Percentiles rank a stretch among this genome's conserved stretches.
Evolutionary conservation across 352 stramenopile genomes (phyloP).

Genomic region (Phytopythium sindhum): DNA sequence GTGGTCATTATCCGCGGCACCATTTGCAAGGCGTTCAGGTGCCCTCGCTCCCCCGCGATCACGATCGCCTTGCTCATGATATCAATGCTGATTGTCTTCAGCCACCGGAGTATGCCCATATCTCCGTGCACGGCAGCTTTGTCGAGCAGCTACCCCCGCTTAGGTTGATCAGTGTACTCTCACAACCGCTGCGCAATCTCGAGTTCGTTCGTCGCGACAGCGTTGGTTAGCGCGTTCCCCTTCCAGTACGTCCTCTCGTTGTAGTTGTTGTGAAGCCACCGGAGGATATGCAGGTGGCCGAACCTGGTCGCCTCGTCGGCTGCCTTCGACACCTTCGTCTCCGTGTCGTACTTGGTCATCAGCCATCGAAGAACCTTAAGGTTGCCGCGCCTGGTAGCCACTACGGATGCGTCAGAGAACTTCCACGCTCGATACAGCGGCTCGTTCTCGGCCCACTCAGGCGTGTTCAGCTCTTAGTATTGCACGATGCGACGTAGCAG

Average conservation of each 20-base stretch:
- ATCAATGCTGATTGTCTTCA: conserved; percentile 25
- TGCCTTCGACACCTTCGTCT: conserved; percentile 1
- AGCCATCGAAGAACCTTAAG: conserved; percentile 9
- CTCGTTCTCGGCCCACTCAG: conserved; percentile 1
- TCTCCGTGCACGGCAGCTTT: conserved; percentile 29
- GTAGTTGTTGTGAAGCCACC: conserved; percentile 7
- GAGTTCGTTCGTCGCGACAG: background rate
- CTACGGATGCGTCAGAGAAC: background rate
- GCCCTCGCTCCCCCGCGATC: conserved; percentile 28
- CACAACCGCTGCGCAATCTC: background rate
- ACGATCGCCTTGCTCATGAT: conserved; percentile 27
- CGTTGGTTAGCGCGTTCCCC: conserved; percentile 1
- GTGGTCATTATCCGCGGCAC: too few relatives aligned
- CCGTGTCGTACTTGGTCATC: conserved; percentile 6
- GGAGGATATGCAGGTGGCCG: conserved; percentile 11
- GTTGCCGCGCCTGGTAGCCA: conserved; percentile 5
- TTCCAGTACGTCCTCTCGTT: conserved; percentile 7
- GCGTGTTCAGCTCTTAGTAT: background rate
- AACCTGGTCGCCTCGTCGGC: conserved; percentile 7
- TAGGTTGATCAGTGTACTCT: conserved; percentile 16
- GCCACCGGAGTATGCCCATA: conserved; percentile 31
- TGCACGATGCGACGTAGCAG: conserved; percentile 18
- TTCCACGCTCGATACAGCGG: conserved; percentile 5
- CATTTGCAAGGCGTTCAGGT: conserved; percentile 31
- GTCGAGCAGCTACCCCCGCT: conserved; percentile 8